Evolutionary conservation across 2,329 filamentous ascomycete genomes (phyloP), one percentile per base, ranked within the genome.

Genomic region (Colletotrichum higginsianum): DNA sequence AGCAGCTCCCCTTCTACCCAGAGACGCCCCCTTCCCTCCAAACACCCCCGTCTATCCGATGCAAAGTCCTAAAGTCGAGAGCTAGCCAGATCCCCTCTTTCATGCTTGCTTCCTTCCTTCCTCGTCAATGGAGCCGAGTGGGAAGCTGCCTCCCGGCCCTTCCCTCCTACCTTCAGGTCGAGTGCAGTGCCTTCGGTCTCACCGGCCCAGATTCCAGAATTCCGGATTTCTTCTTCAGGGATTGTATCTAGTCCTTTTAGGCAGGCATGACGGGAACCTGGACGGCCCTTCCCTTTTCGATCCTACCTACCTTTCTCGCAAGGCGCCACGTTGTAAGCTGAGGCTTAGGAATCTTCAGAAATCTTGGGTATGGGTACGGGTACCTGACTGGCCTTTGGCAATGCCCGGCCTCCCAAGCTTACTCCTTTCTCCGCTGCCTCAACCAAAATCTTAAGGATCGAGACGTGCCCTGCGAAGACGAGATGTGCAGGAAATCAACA

Each of bases 171-270:
- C 38, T 40, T 38, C 46, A 63, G 38, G 47, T 38, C 35, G 18
- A 60, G 30, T 44, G 49, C 18, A 60, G 30, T 44, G 49, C 18
- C 61, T 44, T 16, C 35, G 47, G 47, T 23, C 42, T 61, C 47
- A 67, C 50, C 64, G 44, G 38, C 44, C 55, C 50, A 52, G 30
- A 61, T 71, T 67, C 68, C 68, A 71, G 68, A 57, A 71, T 71
- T 62, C 56, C 68, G 68, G 68, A 62, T 67, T 67, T 58, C 21
- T 57, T 62, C 42, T 71, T 46, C 57, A 67, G 61, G 63, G 67
- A 67, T 67, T 23, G n/a, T 40, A 12, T 26, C 38, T 44, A 44
- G 38, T 46, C 13, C 40, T 23, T 62, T 58, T 67, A 23, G 57
- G 68, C 68, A 58, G 49, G 42, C 57, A 67, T 46, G 23, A 21